phyloP scores from a whole-genome alignment of 441 rosid genomes.

The Macaranga tanarius region DNA sequence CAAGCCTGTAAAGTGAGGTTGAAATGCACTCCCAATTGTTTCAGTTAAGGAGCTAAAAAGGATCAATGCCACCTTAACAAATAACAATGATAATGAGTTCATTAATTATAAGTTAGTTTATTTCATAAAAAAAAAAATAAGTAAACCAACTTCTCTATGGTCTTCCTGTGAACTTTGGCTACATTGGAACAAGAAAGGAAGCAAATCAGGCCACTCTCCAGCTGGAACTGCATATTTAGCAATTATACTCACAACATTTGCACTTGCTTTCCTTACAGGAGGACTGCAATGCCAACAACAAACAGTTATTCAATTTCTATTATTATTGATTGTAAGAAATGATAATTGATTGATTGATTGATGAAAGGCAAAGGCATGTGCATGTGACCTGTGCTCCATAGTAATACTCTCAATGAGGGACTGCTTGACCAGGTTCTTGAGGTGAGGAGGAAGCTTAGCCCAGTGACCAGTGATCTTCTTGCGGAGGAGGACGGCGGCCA shows the following conservation, averaged over 20 bases:
- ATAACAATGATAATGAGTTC: background rate
- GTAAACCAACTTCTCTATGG: conserved; percentile 60
- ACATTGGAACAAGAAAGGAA: conserved; percentile 87
- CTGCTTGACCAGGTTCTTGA: conserved; percentile 81
- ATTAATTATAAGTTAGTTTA: no score
- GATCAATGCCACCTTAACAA: conserved; percentile 76
- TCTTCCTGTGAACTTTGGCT: conserved; percentile 98
- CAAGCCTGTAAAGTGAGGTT: conserved; percentile 80
- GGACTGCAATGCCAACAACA: conserved; percentile 60
- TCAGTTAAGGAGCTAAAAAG: conserved; percentile 98
- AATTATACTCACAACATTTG: conserved; percentile 90
- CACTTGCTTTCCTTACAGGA: conserved; percentile 96
- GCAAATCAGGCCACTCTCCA: conserved; percentile 97
- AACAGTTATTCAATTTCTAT: no score
- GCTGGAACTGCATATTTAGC: conserved; percentile 96
- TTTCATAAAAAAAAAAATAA: no score
- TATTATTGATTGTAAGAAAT: no score
- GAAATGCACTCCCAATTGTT: conserved; percentile 89
- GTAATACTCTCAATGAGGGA: conserved; percentile 96
- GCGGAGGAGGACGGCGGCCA: conserved; percentile 98
- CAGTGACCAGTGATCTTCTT: conserved; percentile 99
- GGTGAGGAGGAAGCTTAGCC: conserved; percentile 87
- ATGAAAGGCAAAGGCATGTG: no score
- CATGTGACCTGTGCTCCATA: conserved; percentile 75
- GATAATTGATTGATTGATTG: no score